Base-by-base conservation (phyloP, 805 yeast species). In the Candida hispaniensis region DNA sequence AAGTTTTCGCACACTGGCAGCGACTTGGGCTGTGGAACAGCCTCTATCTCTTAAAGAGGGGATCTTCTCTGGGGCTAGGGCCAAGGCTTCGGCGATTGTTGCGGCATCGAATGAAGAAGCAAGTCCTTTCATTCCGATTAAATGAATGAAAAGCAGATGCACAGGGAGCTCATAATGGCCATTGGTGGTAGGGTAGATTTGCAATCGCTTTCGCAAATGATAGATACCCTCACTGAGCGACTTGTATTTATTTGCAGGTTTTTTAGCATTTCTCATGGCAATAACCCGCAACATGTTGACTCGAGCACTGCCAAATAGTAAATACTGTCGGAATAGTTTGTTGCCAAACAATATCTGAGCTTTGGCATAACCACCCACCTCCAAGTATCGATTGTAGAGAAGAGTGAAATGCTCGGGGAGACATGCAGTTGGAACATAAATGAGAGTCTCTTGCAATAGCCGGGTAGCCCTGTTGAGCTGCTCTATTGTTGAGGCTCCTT, bases 81-180 rank as follows among this genome's bases (percentile, higher is more conserved):
- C n/a, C n/a, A n/a, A n/a, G n/a, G n/a, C n/a, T n/a, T n/a, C n/a
- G n/a, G n/a, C n/a, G n/a, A n/a, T n/a, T n/a, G n/a, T n/a, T n/a
- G n/a, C n/a, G 18, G 26, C 7, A 14, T 17, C 8, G 28, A 17
- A 23, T n/a, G 13, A 21, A 7, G 35, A 23, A 10, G 22, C 23
- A 17, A 32, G 22, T 7, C 36, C 36, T 5, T 16, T 23, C 11
- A 28, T 10, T 7, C 28, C 28, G 13, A 32, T 27, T 17, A 17
- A 32, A 23, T 12, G n/a, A 14, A 32, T 24, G 18, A 32, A 8
- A 11, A 32, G 36, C 17, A 32, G 22, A 17, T 32, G 15, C 11
- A 32, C 36, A 23, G 36, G 36, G 17, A 32, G 28, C 36, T 32
- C 36, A 6, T n/a, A 20, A 18, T 32, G 36, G n/a, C 36, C 36